A percentile compares a stretch with the other conserved stretches of the same genome.
Conservation (phyloP, 1,284 basidiomycete genomes). For the Limonomyces culmigenus region DNA sequence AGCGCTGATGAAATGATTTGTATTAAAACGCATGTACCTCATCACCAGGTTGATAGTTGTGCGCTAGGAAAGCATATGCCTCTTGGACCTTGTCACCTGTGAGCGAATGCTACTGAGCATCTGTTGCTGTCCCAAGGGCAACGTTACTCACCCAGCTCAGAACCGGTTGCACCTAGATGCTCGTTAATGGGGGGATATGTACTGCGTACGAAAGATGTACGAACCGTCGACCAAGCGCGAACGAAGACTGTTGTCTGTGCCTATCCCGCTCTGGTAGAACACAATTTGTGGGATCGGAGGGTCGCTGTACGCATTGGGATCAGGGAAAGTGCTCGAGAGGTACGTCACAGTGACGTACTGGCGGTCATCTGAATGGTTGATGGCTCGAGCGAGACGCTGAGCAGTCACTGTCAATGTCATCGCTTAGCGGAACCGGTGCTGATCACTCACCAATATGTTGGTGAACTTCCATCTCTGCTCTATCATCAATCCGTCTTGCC, state of each 20-base stretch:
- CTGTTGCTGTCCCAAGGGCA: background rate
- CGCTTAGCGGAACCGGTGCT: too few relatives aligned
- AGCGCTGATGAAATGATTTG: slow-evolving; percentile 2
- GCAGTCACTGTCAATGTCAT: too few relatives aligned
- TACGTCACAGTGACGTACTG: slow-evolving; percentile 17
- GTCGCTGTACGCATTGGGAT: slow-evolving; percentile 12
- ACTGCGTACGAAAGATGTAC: too few relatives aligned
- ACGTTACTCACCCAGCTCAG: slow-evolving; percentile 29
- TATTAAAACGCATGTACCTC: slow-evolving; percentile 38
- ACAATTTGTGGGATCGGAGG: slow-evolving; percentile 44
- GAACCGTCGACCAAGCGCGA: too few relatives aligned
- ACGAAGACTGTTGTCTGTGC: slow-evolving; percentile 39
- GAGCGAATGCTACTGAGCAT: background rate
- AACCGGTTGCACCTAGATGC: slow-evolving; percentile 37
- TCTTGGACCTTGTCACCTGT: slow-evolving; percentile 57
- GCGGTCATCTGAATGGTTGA: slow-evolving; percentile 39
- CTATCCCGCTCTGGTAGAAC: slow-evolving; percentile 56
- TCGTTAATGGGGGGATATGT: background rate
- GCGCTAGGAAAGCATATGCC: slow-evolving; percentile 56
- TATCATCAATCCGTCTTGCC: slow-evolving; percentile 27
- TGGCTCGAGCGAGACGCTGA: slow-evolving; percentile 28
- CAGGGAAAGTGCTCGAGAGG: background rate
- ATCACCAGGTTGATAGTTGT: slow-evolving; percentile 53
- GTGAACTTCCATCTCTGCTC: slow-evolving; percentile 37
- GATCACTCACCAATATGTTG: slow-evolving; percentile 35